These are phyloP conservation scores for Neurospora terricola DNA, from an alignment of 495 filamentous ascomycete genomes.

Conservation along the genomic window DNA sequence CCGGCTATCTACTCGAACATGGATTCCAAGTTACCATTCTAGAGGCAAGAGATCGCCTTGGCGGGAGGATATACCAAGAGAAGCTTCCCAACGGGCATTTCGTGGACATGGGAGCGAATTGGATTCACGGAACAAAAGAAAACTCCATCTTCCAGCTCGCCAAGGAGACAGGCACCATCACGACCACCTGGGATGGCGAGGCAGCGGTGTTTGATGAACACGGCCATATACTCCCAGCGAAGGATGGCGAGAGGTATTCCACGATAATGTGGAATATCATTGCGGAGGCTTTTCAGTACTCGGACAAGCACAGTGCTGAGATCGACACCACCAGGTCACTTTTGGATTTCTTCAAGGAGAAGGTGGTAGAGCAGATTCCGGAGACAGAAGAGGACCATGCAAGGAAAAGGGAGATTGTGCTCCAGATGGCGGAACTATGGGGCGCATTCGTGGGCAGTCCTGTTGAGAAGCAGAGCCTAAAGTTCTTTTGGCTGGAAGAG, in stretches of 20 bases:
- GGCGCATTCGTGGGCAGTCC: conserved; percentile 79
- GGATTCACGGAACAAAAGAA: conserved; percentile 81
- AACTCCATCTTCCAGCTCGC: conserved; percentile 83
- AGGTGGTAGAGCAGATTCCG: conserved; percentile 42
- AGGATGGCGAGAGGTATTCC: conserved; percentile 43
- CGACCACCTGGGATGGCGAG: conserved; percentile 47
- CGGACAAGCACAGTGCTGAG: conserved; percentile 50
- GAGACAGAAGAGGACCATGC: conserved; percentile 35
- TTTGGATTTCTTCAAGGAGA: conserved; percentile 63
- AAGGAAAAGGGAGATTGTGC: conserved; percentile 41
- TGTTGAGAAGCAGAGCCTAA: conserved; percentile 70
- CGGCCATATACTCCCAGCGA: conserved; percentile 46
- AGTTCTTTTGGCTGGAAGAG: conserved; percentile 92
- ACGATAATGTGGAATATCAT: conserved; percentile 72
- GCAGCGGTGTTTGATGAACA: conserved; percentile 51
- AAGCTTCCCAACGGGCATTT: conserved; percentile 37
- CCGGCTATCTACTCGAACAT: conserved; percentile 67
- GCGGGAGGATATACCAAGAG: conserved; percentile 60
- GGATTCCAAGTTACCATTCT: conserved; percentile 77
- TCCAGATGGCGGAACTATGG: conserved; percentile 69
- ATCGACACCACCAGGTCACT: conserved; percentile 63
- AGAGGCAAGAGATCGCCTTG: conserved; percentile 74
- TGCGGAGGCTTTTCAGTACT: conserved; percentile 67
- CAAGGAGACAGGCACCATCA: conserved; percentile 50
- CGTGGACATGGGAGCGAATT: conserved; percentile 75